Evolutionary conservation across 2,329 filamentous ascomycete species (phyloP).

Genomic region (Arthrobotrys iridis): DNA sequence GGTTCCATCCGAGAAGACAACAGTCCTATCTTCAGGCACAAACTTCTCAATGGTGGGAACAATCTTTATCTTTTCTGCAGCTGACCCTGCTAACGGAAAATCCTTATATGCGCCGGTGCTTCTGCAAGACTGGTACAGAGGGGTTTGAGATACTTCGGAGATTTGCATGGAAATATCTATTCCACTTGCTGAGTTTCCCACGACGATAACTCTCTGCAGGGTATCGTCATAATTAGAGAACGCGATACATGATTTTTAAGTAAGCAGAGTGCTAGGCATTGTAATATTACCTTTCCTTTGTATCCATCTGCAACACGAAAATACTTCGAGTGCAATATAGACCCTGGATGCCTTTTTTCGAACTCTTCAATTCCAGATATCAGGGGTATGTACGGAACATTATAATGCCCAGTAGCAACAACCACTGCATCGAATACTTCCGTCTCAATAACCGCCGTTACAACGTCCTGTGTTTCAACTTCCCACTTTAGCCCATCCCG

Average conservation of each 20-base stretch:
- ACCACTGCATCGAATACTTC: conserved; percentile 76
- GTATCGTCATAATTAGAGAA: not conserved
- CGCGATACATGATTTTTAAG: not conserved
- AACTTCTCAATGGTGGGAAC: conserved; percentile 68
- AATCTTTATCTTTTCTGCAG: conserved; percentile 67
- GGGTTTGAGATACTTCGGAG: conserved; percentile 68
- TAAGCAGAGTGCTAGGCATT: not conserved
- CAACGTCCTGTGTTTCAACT: conserved; percentile 31
- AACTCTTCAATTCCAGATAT: conserved; percentile 71
- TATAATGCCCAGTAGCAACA: conserved; percentile 79
- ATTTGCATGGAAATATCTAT: conserved; percentile 85
- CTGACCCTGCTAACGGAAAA: conserved; percentile 58
- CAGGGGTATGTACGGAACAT: conserved; percentile 73
- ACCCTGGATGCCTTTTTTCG: conserved; percentile 68
- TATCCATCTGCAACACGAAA: conserved; percentile 76
- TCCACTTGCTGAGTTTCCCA: conserved; percentile 86
- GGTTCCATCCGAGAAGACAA: conserved; percentile 74
- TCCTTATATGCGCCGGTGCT: conserved; percentile 63
- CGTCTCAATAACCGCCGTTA: conserved; percentile 14
- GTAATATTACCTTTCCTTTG: conserved; percentile 64
- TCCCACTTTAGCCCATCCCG: conserved; percentile 17
- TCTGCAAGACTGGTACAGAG: conserved; percentile 73
- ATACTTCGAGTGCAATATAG: conserved; percentile 79
- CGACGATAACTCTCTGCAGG: conserved; percentile 74
- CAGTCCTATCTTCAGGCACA: conserved; percentile 67